phyloP scores from a whole-genome alignment of 192 early-diverging fungal genomes.

The Haplosporangium gracile region DNA sequence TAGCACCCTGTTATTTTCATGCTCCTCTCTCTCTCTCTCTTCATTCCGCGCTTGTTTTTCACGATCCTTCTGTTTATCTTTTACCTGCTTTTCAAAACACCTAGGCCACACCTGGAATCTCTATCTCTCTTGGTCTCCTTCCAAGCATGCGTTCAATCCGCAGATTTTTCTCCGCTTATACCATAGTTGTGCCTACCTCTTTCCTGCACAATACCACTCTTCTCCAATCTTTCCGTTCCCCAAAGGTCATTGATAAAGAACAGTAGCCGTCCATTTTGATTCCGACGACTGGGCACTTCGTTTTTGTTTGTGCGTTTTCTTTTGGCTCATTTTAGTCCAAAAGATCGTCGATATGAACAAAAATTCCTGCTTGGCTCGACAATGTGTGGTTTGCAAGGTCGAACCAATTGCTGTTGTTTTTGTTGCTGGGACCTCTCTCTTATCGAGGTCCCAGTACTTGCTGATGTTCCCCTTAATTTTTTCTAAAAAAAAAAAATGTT shows the following conservation, averaged over 20 bases:
- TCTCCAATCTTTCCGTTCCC: too few relatives aligned
- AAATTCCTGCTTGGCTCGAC: too few relatives aligned
- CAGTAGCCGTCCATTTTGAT: constrained; percentile 5
- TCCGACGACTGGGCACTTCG: not conserved
- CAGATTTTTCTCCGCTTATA: not conserved
- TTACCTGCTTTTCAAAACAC: not conserved
- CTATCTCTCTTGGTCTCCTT: not conserved
- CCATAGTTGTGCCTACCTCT: not conserved
- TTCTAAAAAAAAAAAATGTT: too few relatives aligned
- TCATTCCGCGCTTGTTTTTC: not conserved
- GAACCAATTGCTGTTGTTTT: too few relatives aligned
- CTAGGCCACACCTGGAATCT: not conserved
- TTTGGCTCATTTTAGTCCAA: too few relatives aligned
- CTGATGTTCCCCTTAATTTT: too few relatives aligned
- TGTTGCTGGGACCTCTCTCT: too few relatives aligned
- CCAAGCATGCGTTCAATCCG: not conserved
- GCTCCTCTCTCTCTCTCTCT: too few relatives aligned
- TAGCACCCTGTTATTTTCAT: not conserved
- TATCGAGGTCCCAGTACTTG: too few relatives aligned
- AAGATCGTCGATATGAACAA: too few relatives aligned
- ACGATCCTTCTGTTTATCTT: not conserved
- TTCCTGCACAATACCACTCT: constrained; percentile 2
- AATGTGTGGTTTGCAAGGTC: too few relatives aligned
- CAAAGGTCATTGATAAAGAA: not conserved
- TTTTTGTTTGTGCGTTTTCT: constrained; percentile 1